Evolutionary conservation across 768 basidiomycete species (phyloP).

Genomic region (Macrocybe gigantea): DNA sequence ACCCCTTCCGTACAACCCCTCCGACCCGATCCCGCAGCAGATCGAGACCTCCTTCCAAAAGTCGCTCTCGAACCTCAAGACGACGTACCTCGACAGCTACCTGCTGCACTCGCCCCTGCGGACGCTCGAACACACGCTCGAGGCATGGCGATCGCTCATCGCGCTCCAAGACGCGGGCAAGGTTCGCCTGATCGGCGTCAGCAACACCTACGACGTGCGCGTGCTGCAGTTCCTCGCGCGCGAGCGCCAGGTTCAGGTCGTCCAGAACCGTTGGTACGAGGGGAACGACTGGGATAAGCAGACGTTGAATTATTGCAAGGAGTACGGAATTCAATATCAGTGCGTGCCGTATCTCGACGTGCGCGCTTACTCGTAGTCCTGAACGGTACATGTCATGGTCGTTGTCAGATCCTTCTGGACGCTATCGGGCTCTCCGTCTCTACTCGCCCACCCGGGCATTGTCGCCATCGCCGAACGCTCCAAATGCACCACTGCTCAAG

Average conservation of each 20-base stretch:
- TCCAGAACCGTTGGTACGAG: slow-evolving; percentile 85
- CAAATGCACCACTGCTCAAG: slow-evolving; percentile 57
- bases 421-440: slow-evolving; percentile 64
- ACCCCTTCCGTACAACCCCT: slow-evolving; percentile 70
- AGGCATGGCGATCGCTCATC: slow-evolving; percentile 64
- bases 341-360: slow-evolving; percentile 18
- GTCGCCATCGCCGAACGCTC: slow-evolving; percentile 37
- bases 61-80: slow-evolving; percentile 65
- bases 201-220: slow-evolving; percentile 67
- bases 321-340: slow-evolving; percentile 69
- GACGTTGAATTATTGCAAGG: slow-evolving; percentile 59
- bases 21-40: slow-evolving; percentile 48
- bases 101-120: slow-evolving; percentile 72
- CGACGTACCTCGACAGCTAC: slow-evolving; percentile 73
- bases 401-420: slow-evolving; percentile 84
- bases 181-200: slow-evolving; percentile 63
- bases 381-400: background rate
- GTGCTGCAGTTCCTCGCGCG: slow-evolving; percentile 47
- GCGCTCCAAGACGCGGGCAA: slow-evolving; percentile 59
- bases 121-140: slow-evolving; percentile 51
- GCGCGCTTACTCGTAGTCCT: background rate
- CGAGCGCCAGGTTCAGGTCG: slow-evolving; percentile 58
- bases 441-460: slow-evolving; percentile 47
- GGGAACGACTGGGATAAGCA: slow-evolving; percentile 70
- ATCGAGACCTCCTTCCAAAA: slow-evolving; percentile 53